A percentile compares a stretch with the other conserved stretches of the same genome.
Evolutionary conservation across 2,329 filamentous ascomycete genomes (phyloP).

Genomic region (Fusarium redolens): DNA sequence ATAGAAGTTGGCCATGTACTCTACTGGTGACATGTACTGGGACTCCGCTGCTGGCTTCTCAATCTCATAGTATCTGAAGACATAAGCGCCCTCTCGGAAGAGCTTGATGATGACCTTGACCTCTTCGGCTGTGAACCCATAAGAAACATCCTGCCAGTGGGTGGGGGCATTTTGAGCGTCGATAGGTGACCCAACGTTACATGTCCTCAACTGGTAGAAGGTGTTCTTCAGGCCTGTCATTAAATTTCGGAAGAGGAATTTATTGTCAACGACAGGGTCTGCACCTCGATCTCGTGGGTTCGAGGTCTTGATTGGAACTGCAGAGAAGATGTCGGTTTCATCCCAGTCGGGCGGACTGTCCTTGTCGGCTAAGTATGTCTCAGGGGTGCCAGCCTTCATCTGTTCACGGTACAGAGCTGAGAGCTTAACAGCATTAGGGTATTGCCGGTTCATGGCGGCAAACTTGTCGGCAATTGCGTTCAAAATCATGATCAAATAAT

Average conservation of each 20-base stretch:
- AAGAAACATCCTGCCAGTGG: conserved; percentile 96
- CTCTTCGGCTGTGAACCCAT: conserved; percentile 96
- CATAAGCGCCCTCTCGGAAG: conserved; percentile 94
- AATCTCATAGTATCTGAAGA: conserved; percentile 96
- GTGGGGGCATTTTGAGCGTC: conserved; percentile 82
- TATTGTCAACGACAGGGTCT: conserved; percentile 95
- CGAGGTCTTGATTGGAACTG: conserved; percentile 94
- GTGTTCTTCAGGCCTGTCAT: conserved; percentile 96
- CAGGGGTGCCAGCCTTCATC: conserved; percentile 69
- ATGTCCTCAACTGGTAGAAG: conserved; percentile 92
- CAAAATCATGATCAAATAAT: conserved; percentile 96
- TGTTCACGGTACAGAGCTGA: conserved; percentile 81
- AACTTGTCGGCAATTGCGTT: conserved; percentile 99
- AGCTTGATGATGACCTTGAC: conserved; percentile 96
- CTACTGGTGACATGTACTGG: conserved; percentile 82
- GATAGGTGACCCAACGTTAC: conserved; percentile 79
- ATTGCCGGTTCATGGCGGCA: conserved; percentile 96
- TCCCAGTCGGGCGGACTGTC: conserved; percentile 92
- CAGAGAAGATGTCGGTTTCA: conserved; percentile 96
- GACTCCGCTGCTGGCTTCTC: conserved; percentile 81
- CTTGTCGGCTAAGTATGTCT: conserved; percentile 87
- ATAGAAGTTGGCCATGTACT: conserved; percentile 94
- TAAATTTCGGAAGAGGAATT: conserved; percentile 96
- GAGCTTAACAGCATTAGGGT: conserved; percentile 92
- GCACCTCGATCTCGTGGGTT: conserved; percentile 89